A percentile compares a stretch with the other conserved stretches of the same genome.
phyloP scores from a whole-genome alignment of 441 rosid genomes.

The Monsonia emarginata region DNA sequence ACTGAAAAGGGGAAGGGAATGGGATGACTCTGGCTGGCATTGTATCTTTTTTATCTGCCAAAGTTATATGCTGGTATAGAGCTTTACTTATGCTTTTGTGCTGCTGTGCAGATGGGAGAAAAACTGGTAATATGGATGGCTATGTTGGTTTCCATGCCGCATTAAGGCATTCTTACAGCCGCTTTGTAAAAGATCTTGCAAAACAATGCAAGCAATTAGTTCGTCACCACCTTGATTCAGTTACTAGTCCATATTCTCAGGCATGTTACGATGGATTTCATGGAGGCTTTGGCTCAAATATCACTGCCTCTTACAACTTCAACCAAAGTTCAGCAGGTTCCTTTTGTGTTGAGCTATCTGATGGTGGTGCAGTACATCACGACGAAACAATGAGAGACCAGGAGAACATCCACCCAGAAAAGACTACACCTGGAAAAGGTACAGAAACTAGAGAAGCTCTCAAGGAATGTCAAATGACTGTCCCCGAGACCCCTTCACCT shows the following conservation, averaged over 20 bases:
- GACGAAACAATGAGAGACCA: constrained; percentile 54
- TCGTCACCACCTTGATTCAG: constrained; percentile 90
- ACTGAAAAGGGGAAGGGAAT: neutral
- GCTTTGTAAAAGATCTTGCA: constrained; percentile 62
- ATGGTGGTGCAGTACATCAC: constrained; percentile 25
- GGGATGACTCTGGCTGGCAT: neutral
- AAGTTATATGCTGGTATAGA: no score
- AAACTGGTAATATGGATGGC: constrained; percentile 62
- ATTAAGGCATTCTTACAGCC: constrained; percentile 58
- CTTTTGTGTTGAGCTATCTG: constrained; percentile 66
- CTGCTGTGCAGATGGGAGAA: constrained; percentile 46
- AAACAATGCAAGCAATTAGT: constrained; percentile 82
- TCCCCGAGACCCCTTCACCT: constrained; percentile 97
- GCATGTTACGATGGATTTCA: constrained; percentile 63
- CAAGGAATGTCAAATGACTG: constrained; percentile 59
- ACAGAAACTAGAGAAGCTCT: constrained; percentile 39
- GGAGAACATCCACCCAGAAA: constrained; percentile 76
- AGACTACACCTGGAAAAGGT: constrained; percentile 70
- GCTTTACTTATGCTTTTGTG: constrained; percentile 11
- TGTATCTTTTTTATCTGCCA: no score
- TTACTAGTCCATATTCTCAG: constrained; percentile 81
- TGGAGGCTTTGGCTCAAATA: constrained; percentile 43
- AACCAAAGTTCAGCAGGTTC: constrained; percentile 51
- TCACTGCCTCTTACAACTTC: constrained; percentile 28
- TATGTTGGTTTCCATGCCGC: constrained; percentile 81